Conservation (phyloP, 2,329 filamentous ascomycete genomes). For the Xylariomycetidae sp. region DNA sequence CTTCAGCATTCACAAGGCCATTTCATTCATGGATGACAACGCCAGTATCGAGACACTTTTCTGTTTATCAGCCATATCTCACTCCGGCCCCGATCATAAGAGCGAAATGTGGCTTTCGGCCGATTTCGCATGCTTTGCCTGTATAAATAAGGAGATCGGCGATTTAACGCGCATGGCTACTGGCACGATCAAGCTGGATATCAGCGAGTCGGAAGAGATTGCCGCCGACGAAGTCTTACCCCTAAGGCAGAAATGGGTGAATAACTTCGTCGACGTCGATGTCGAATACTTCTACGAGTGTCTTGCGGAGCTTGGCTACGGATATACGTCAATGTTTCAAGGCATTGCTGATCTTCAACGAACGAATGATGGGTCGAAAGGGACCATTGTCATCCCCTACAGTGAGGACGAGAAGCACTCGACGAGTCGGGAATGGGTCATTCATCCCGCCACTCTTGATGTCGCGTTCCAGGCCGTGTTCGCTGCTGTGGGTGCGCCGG, state of each 20-base stretch:
- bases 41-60: constrained; percentile 10
- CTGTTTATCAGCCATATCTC: constrained; percentile 1
- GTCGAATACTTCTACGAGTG: constrained; percentile 6
- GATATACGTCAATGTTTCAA: constrained; percentile 10
- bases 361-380: constrained; percentile 3
- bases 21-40: constrained; percentile 6
- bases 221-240: constrained; percentile 1
- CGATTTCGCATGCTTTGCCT: constrained; percentile 5
- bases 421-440: constrained; percentile 2
- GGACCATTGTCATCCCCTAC: constrained; percentile 4
- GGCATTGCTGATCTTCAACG: constrained; percentile 6
- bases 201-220: not conserved
- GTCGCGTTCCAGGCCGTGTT: constrained; percentile 12
- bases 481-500: constrained; percentile 9
- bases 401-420: constrained; percentile 1
- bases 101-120: not conserved
- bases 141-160: constrained; percentile 6
- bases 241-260: constrained; percentile 1
- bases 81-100: not conserved
- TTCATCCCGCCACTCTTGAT: constrained; percentile 13
- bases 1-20: constrained; percentile 4
- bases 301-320: constrained; percentile 9
- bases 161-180: constrained; percentile 5
- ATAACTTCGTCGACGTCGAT: constrained; percentile 7
- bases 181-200: constrained; percentile 6